phyloP scores from a whole-genome alignment of 345 rosid species.

The Syzygium aqueum region DNA sequence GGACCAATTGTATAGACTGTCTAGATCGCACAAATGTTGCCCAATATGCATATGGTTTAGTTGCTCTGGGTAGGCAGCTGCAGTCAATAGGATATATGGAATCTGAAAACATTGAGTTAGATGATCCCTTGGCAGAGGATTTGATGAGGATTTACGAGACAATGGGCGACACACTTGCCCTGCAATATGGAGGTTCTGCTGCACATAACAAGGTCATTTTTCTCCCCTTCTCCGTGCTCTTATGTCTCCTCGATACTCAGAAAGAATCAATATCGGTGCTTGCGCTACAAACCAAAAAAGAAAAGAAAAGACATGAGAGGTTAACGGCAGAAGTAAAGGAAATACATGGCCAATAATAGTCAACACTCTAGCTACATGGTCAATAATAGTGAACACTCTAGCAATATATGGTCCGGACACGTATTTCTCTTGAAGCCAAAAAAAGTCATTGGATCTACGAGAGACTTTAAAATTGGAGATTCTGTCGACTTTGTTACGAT shows the following conservation, averaged over 20 bases:
- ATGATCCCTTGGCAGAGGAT: conserved; percentile 69
- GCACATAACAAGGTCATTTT: conserved; percentile 88
- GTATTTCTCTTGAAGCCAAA: neutral
- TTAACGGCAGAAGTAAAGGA: neutral
- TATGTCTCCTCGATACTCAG: neutral
- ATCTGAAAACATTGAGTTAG: conserved; percentile 50
- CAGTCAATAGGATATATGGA: conserved; percentile 48
- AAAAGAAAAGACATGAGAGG: neutral
- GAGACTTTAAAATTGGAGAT: neutral
- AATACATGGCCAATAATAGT: neutral
- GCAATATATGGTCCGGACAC: neutral
- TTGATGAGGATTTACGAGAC: conserved; percentile 75
- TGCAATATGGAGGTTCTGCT: conserved; percentile 96
- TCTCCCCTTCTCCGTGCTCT: neutral
- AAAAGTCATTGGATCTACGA: neutral
- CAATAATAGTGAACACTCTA: neutral
- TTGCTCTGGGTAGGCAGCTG: conserved; percentile 80
- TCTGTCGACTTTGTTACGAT: neutral
- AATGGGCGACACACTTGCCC: conserved; percentile 98
- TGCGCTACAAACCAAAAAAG: neutral
- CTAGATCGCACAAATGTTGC: conserved; percentile 98
- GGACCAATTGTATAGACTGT: conserved; percentile 98
- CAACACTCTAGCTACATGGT: neutral
- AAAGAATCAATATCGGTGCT: neutral
- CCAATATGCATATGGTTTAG: conserved; percentile 85